Conservation (phyloP, 192 early-diverging fungal genomes). For the Lobulomyces angularis region DNA sequence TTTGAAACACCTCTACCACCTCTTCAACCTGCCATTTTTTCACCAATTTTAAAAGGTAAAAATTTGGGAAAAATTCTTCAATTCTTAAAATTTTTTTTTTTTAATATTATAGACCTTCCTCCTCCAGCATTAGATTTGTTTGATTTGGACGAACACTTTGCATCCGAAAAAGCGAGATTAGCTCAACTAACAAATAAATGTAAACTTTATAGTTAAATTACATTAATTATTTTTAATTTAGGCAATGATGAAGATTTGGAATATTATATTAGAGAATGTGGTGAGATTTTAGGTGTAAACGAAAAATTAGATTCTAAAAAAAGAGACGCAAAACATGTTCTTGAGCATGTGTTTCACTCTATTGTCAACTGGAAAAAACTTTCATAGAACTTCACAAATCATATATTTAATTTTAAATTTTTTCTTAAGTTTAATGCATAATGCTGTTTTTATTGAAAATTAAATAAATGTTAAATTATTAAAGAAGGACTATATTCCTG, state of each 20-base stretch:
- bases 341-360: conserved; percentile 40
- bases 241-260: conserved; percentile 50
- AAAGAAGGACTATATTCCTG: too few species aligned
- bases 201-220: conserved; percentile 9
- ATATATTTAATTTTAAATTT: too few species aligned
- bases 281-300: conserved; percentile 39
- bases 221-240: not conserved
- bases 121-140: conserved; percentile 49
- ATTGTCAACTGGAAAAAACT: conserved; percentile 51
- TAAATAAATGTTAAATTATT: too few species aligned
- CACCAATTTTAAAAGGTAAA: conserved; percentile 39
- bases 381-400: conserved; percentile 1
- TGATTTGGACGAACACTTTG: conserved; percentile 53
- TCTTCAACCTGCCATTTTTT: conserved; percentile 46
- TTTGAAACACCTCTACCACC: conserved; percentile 56
- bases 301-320: conserved; percentile 33
- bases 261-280: conserved; percentile 51
- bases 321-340: conserved; percentile 34
- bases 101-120: conserved; percentile 37
- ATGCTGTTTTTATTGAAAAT: too few species aligned
- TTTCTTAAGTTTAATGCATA: too few species aligned
- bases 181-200: conserved; percentile 54
- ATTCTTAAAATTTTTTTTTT: too few species aligned
- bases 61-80: too few species aligned
- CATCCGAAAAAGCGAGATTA: conserved; percentile 30